Evolutionary conservation across 139 green algal genomes (phyloP), one percentile per base, ranked within the genome.

Genomic region (Pleodorina starrii): DNA sequence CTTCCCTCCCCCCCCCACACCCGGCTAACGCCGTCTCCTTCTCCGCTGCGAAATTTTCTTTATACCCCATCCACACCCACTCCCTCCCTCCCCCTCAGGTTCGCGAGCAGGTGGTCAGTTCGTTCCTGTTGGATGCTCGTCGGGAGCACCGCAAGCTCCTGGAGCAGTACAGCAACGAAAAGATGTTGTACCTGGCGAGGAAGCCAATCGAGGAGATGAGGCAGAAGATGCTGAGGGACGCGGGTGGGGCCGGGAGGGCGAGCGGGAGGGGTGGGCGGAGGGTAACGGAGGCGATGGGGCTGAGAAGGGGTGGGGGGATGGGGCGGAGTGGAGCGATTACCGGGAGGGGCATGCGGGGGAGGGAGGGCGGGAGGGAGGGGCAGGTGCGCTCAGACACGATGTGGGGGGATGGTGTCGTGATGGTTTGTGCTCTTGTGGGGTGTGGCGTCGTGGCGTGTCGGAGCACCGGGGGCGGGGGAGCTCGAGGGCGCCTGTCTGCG

Each of bases 151-250:
- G 75, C 10, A 57, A 59, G 46, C 87, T 87, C 50, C 79, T 90
- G 87, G 59, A 80, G 76, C 46, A 59, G 46, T 87, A 86, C 48
- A 86, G 68, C 74, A 32, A 36, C 11, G 75, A 72, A 68, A 91
- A 88, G 78, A 38, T 38, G 74, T 11, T 83, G 51, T 91, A 91
- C 69, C 35, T 50, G 87, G 79, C 87, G 38, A 43, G 82, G 29
- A 84, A 75, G 87, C 87, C 87, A n/a, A 88, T 91, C 25, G 87
- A 91, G 79, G 87, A 91, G 66, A 69, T 91, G 68, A 51, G 87
- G 68, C 68, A 78, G 40, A 74, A 73, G 68, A 79, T 91, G 78
- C 78, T 91, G 68, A 42, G 48, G 0, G 87, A 91, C 35, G 78
- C 87, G 54, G 87, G 87, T 82, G 46, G 19, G 54, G 17, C 19